A percentile compares a stretch with the other conserved stretches of the same genome.
phyloP scores from a whole-genome alignment of 2,329 filamentous ascomycete genomes.

The Clarireedia paspali region DNA sequence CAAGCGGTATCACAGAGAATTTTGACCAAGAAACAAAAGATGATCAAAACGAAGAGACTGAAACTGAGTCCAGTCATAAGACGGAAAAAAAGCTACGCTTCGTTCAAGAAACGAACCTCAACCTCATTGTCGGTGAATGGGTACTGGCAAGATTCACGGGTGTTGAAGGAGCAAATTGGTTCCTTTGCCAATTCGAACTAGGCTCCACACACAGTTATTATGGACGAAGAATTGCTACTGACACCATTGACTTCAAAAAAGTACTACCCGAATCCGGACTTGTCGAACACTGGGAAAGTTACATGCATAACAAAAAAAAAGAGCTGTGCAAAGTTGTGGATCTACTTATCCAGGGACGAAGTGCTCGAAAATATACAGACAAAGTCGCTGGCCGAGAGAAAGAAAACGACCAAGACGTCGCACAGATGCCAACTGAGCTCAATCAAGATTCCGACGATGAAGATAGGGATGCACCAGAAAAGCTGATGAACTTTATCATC shows the following conservation, averaged over 20 bases:
- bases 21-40: constrained; percentile 6
- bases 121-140: constrained; percentile 29
- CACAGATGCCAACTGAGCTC: background rate
- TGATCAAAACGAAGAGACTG: background rate
- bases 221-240: constrained; percentile 18
- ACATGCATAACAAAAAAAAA: constrained; percentile 16
- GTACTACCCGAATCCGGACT: constrained; percentile 11
- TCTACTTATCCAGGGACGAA: background rate
- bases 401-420: background rate
- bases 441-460: constrained; percentile 12
- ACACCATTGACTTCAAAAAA: constrained; percentile 15
- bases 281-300: constrained; percentile 11
- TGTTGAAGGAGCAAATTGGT: constrained; percentile 28
- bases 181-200: constrained; percentile 29
- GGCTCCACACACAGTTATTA: constrained; percentile 27
- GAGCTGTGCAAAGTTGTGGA: constrained; percentile 11
- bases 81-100: constrained; percentile 27
- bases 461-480: background rate
- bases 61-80: background rate
- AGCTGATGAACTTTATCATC: constrained; percentile 4
- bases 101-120: constrained; percentile 25
- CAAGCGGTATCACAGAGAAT: background rate
- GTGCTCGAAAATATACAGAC: constrained; percentile 8
- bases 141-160: constrained; percentile 30
- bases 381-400: background rate